Percentiles rank a stretch among this genome's conserved stretches.
Evolutionary conservation across 352 stramenopile genomes (phyloP).

Genomic region (Phytophthora crassamura): DNA sequence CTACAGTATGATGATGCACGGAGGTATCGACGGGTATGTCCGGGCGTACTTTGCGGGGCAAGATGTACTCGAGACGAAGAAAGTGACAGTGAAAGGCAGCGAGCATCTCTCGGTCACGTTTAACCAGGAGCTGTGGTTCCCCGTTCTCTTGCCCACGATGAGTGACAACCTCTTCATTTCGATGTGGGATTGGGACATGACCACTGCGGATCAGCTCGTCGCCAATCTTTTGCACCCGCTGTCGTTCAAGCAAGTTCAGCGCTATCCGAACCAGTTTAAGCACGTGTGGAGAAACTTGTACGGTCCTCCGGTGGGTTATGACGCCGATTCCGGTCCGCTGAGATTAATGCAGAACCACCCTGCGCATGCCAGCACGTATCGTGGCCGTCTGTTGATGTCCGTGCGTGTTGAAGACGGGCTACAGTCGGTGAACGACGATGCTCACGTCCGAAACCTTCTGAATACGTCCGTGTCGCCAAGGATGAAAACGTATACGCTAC

Average conservation of each 20-base stretch:
- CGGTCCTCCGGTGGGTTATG: constrained; percentile 71
- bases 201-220: constrained; percentile 70
- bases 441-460: constrained; percentile 71
- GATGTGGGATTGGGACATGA: constrained; percentile 84
- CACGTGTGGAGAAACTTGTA: constrained; percentile 87
- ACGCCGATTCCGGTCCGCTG: constrained; percentile 42
- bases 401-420: constrained; percentile 69
- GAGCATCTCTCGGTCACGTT: constrained; percentile 52
- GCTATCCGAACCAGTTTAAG: constrained; percentile 61
- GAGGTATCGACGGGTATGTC: constrained; percentile 87
- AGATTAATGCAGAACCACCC: constrained; percentile 73
- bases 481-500: constrained; percentile 68
- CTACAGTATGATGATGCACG: constrained; percentile 61
- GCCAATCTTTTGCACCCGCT: constrained; percentile 70
- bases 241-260: constrained; percentile 76
- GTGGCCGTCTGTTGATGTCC: constrained; percentile 72
- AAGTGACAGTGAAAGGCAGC: constrained; percentile 70
- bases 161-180: constrained; percentile 86
- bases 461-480: constrained; percentile 41
- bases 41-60: constrained; percentile 79
- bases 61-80: constrained; percentile 72
- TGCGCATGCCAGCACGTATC: constrained; percentile 75
- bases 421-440: constrained; percentile 72
- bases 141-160: constrained; percentile 81
- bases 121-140: constrained; percentile 90